Conservation (phyloP, 2,329 filamentous ascomycete genomes). For the Rhinocladiella similis region DNA sequence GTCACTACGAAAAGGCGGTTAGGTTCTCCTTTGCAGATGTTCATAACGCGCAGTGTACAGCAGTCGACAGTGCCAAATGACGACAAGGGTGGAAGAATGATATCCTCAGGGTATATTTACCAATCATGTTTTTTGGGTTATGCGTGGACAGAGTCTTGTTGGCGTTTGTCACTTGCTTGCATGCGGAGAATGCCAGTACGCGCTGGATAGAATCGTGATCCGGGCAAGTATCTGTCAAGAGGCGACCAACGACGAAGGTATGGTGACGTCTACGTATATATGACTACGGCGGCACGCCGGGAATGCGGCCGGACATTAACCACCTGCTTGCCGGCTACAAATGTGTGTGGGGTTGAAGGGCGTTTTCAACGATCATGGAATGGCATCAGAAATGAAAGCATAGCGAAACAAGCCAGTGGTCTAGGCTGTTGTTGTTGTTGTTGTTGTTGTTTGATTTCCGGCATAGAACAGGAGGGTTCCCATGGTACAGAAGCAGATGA, state of each 20-base stretch:
- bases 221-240: neutral
- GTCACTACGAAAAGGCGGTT: constrained; percentile 48
- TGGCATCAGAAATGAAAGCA: constrained; percentile 14
- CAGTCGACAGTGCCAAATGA: neutral
- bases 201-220: constrained; percentile 10
- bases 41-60: constrained; percentile 4
- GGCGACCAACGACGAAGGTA: neutral
- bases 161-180: constrained; percentile 22
- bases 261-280: neutral
- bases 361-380: constrained; percentile 4
- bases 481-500: neutral
- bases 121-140: constrained; percentile 27
- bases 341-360: constrained; percentile 1
- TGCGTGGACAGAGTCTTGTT: constrained; percentile 23
- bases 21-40: constrained; percentile 29
- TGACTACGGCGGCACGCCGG: neutral
- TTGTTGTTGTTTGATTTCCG: constrained; percentile 2
- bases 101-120: constrained; percentile 27
- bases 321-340: constrained; percentile 8
- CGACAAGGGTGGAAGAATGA: constrained; percentile 11
- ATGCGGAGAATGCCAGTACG: constrained; percentile 4
- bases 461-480: neutral
- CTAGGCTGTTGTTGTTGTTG: constrained; percentile 3
- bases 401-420: constrained; percentile 6
- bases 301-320: constrained; percentile 6